These are phyloP conservation scores for Rhodotorula sp. DNA, from an alignment of 1,284 basidiomycete genomes.

Conservation along the genomic window DNA sequence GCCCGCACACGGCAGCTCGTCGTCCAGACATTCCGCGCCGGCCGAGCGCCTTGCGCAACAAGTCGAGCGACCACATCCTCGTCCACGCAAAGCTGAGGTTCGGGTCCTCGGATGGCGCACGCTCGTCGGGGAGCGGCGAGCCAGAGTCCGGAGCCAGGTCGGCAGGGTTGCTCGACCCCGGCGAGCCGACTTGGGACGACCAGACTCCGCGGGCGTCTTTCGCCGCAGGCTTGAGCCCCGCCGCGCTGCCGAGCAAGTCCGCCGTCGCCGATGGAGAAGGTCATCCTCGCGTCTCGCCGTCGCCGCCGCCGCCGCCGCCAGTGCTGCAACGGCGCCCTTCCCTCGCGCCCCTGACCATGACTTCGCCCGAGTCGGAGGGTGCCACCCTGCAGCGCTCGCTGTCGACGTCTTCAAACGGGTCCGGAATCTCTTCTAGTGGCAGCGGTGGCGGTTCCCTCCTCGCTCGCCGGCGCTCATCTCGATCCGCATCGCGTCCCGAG, in stretches of 20 bases:
- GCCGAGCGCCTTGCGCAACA: constrained; percentile 16
- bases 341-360: not conserved
- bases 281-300: not conserved
- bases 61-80: constrained; percentile 16
- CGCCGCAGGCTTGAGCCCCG: too few relatives aligned
- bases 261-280: not conserved
- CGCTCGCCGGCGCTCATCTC: constrained; percentile 11
- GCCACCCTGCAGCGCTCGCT: not conserved
- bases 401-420: not conserved
- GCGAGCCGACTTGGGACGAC: not conserved
- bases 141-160: not conserved
- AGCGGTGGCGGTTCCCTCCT: constrained; percentile 1
- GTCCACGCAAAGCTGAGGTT: constrained; percentile 2
- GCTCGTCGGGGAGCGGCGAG: not conserved
- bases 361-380: not conserved
- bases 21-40: constrained; percentile 5
- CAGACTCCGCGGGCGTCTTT: too few relatives aligned
- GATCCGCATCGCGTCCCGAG: constrained; percentile 3
- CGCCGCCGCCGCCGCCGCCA: not conserved
- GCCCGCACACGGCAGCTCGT: not conserved
- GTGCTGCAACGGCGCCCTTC: constrained; percentile 2
- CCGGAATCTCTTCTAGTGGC: not conserved
- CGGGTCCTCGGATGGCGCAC: not conserved
- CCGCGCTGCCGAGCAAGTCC: too few relatives aligned
- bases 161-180: not conserved